Conservation (phyloP, 768 basidiomycete species). For the Obba rivulosa region DNA sequence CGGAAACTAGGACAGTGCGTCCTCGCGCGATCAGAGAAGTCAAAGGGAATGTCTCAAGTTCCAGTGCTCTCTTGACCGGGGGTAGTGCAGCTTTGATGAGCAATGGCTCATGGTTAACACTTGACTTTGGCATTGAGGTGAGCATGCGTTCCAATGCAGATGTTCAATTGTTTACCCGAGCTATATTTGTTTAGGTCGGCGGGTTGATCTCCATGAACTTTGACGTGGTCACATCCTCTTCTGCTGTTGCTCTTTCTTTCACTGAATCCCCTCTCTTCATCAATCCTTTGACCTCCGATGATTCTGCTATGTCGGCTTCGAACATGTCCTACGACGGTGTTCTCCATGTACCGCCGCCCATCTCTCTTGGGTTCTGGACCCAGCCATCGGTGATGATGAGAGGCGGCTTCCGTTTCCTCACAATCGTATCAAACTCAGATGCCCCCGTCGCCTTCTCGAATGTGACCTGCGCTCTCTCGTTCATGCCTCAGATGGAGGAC, state of each 20-base stretch:
- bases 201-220: constrained; percentile 48
- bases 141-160: constrained; percentile 5
- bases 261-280: constrained; percentile 55
- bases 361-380: constrained; percentile 37
- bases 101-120: constrained; percentile 41
- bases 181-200: constrained; percentile 34
- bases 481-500: constrained; percentile 48
- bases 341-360: constrained; percentile 33
- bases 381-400: constrained; percentile 41
- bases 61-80: constrained; percentile 27
- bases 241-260: constrained; percentile 47
- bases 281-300: constrained; percentile 46
- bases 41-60: constrained; percentile 30
- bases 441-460: constrained; percentile 39
- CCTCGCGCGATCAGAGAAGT: constrained; percentile 34
- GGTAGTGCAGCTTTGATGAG: constrained; percentile 35
- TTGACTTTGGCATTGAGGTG: constrained; percentile 55
- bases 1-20: constrained; percentile 40
- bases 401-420: constrained; percentile 52
- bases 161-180: background rate
- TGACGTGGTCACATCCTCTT: constrained; percentile 24
- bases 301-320: constrained; percentile 28
- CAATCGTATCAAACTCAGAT: constrained; percentile 34
- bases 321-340: constrained; percentile 44
- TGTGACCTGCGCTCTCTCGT: constrained; percentile 45